Conservation (phyloP, 805 yeast genomes). For the Candida easanensis region DNA sequence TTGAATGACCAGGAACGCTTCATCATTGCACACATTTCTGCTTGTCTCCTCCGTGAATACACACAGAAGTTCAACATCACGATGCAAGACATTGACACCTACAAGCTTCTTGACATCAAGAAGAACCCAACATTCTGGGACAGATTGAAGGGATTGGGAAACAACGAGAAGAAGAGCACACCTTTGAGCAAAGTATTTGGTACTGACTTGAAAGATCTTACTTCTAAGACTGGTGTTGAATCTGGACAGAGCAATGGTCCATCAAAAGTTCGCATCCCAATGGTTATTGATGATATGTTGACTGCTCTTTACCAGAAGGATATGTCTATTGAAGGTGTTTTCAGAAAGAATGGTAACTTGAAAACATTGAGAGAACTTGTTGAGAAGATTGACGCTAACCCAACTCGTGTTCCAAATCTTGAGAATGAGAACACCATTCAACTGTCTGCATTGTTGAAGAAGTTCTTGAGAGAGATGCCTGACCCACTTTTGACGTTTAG, state of each 20-base stretch:
- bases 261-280: conserved; percentile 73
- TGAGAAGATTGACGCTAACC: conserved; percentile 68
- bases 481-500: conserved; percentile 80
- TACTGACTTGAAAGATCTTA: conserved; percentile 64
- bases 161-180: conserved; percentile 23
- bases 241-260: conserved; percentile 86
- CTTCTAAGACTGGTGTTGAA: conserved; percentile 72
- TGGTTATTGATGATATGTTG: conserved; percentile 81
- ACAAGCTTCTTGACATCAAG: conserved; percentile 30
- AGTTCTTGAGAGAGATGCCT: conserved; percentile 88
- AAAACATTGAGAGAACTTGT: conserved; percentile 72
- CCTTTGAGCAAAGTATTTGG: conserved; percentile 63
- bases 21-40: conserved; percentile 57
- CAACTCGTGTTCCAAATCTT: conserved; percentile 68
- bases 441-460: conserved; percentile 87
- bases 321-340: conserved; percentile 93
- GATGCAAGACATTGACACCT: conserved; percentile 34
- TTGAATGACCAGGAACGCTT: conserved; percentile 55
- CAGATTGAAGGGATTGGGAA: conserved; percentile 30
- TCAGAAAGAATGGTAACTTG: conserved; percentile 94
- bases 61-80: conserved; percentile 31
- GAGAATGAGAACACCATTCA: conserved; percentile 82
- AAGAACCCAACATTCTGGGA: conserved; percentile 45
- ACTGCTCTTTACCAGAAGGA: conserved; percentile 84
- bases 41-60: conserved; percentile 42